Base-by-base conservation (phyloP, 805 yeast genomes). In the Saccharomycopsis capsularis region DNA sequence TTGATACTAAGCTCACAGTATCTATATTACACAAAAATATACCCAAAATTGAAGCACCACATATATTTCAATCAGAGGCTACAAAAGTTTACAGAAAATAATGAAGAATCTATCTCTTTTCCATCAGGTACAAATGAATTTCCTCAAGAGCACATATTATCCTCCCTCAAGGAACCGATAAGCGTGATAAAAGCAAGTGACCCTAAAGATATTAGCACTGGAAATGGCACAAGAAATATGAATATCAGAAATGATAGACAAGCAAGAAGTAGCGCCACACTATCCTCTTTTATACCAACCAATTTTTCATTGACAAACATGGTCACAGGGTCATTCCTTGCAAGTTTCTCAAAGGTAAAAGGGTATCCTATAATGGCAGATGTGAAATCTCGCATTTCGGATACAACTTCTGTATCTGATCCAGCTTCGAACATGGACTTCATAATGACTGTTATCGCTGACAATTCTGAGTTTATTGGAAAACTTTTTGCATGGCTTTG, bases 401-500 rank as follows among this genome's bases (percentile, higher is more conserved):
- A 43, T 9, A 13, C 29, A 3, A 32, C 25, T 16, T 39, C 43
- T 7, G 24, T 30, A 21, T 18, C 30, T 19, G 35, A 22, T 9
- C 15, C 24, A 6, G 22, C 21, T 3, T 9, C 13, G 2, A 13
- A 22, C 11, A n/a, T 37, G 3, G 29, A 38, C 7, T 19, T 40
- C 11, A 13, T 42, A 3, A 23, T 41, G 24, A 37, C 42, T 3
- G 24, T 48, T 24, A 25, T 44, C 15, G 27, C 29, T 23, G 52
- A 45, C 6, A 49, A 49, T 37, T 34, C 50, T 7, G 41, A 45
- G n/a, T 15, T 29, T 1, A 46, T 75, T 19, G 85, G 88, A 0
- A 55, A 60, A 3, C 30, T 66, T 0, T 62, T 85, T 39, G 90
- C 97, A 0, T 90, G 96, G 95, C 57, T 74, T 2, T 87, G 95